These are phyloP conservation scores for Fusarium sp. DNA, from an alignment of 2,329 filamentous ascomycete species.

Conservation along the genomic window DNA sequence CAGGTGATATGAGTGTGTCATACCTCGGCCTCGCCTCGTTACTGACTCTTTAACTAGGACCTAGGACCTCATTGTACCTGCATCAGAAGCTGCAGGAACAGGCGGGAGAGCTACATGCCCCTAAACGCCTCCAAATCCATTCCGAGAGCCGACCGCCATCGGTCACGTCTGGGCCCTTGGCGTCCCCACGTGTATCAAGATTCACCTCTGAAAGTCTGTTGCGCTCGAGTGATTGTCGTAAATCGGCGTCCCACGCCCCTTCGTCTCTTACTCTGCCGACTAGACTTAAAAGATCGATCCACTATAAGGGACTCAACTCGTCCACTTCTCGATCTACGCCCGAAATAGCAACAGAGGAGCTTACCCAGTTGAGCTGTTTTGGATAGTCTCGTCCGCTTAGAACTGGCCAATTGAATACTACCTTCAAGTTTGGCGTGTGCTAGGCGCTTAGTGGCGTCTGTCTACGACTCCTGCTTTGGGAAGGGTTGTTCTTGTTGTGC, in stretches of 20 bases:
- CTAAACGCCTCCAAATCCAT: conserved; percentile 1
- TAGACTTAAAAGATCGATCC: background rate
- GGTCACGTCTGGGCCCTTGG: conserved; percentile 27
- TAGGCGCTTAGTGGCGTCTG: conserved; percentile 32
- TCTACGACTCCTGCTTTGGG: conserved; percentile 20
- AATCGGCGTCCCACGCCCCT: background rate
- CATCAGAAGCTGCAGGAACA: conserved; percentile 24
- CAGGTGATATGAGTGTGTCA: background rate
- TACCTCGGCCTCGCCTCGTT: conserved; percentile 3
- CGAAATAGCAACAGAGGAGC: background rate
- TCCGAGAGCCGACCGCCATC: conserved; percentile 18
- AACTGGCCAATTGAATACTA: background rate
- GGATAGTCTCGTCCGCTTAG: conserved; percentile 8
- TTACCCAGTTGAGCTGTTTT: background rate
- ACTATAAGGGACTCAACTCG: background rate
- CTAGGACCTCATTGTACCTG: conserved; percentile 6
- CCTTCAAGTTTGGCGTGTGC: background rate
- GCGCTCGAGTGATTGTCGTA: conserved; percentile 1
- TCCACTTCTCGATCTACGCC: background rate
- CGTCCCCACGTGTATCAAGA: conserved; percentile 19
- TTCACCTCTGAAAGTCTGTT: conserved; percentile 7
- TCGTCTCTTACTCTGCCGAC: background rate
- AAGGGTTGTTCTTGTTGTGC: conserved; percentile 3
- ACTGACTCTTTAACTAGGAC: background rate
- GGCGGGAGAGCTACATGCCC: conserved; percentile 16